A percentile compares a stretch with the other conserved stretches of the same genome.
Evolutionary conservation across 1,284 basidiomycete species (phyloP).

Genomic region (Naganishia sp.): DNA sequence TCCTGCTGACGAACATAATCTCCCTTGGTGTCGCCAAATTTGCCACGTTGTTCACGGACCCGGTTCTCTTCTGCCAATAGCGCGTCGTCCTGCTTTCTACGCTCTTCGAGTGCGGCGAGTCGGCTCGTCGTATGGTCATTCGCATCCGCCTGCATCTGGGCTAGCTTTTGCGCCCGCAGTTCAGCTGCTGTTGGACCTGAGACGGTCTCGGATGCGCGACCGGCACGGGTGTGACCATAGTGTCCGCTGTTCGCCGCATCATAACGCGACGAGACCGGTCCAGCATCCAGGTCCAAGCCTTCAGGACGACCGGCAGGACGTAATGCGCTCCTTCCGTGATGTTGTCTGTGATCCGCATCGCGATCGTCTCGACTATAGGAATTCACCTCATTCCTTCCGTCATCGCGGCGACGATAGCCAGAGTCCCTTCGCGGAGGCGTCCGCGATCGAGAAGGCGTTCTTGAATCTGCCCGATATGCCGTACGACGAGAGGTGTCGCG

Average conservation of each 20-base stretch:
- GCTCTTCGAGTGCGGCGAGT: constrained; percentile 40
- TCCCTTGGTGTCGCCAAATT: constrained; percentile 46
- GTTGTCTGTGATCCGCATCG: not conserved
- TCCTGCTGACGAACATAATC: constrained; percentile 51
- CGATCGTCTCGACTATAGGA: not conserved
- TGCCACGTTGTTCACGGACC: constrained; percentile 42
- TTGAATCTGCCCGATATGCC: not conserved
- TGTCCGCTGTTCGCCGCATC: constrained; percentile 38
- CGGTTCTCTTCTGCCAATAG: constrained; percentile 41
- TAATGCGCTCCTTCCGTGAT: not conserved
- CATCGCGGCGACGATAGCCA: not conserved
- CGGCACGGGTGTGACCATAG: not conserved
- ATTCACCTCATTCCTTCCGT: not conserved
- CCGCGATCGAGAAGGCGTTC: constrained; percentile 10
- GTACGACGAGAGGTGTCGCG: not conserved
- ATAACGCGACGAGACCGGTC: constrained; percentile 34
- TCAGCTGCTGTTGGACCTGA: constrained; percentile 36
- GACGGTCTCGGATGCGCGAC: not conserved
- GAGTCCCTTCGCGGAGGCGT: constrained; percentile 11
- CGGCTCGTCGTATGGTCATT: constrained; percentile 56
- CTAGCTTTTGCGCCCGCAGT: constrained; percentile 72
- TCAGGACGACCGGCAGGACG: not conserved
- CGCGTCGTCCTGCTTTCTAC: constrained; percentile 45
- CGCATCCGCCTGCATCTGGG: constrained; percentile 80
- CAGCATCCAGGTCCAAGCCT: constrained; percentile 8